A percentile compares a stretch with the other conserved stretches of the same genome.
These are phyloP conservation scores for Phlebopus sp. DNA, from an alignment of 1,284 basidiomycete species.

Conservation along the genomic window DNA sequence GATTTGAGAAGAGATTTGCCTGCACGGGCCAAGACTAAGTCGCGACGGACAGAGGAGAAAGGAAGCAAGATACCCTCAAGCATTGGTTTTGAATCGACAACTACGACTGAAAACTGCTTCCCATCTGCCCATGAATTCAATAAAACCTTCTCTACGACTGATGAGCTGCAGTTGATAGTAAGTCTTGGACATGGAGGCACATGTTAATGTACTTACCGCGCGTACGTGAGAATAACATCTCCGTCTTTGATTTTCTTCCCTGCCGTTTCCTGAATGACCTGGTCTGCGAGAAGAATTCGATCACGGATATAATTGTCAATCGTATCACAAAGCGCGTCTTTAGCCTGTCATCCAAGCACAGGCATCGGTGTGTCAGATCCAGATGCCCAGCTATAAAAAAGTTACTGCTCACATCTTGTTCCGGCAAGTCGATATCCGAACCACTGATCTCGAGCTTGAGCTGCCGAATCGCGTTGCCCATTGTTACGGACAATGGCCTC, in stretches of 20 bases:
- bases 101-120: slow-evolving; percentile 83
- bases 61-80: slow-evolving; percentile 67
- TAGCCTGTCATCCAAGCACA: slow-evolving; percentile 58
- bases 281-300: slow-evolving; percentile 89
- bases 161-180: slow-evolving; percentile 59
- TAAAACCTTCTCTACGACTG: slow-evolving; percentile 89
- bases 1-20: slow-evolving; percentile 79
- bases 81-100: slow-evolving; percentile 93
- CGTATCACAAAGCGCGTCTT: slow-evolving; percentile 77
- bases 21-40: slow-evolving; percentile 29
- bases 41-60: background rate
- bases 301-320: slow-evolving; percentile 96
- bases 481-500: slow-evolving; percentile 90
- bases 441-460: slow-evolving; percentile 95
- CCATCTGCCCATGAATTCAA: slow-evolving; percentile 74
- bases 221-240: slow-evolving; percentile 91
- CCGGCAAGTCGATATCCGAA: slow-evolving; percentile 87
- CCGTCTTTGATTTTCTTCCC: slow-evolving; percentile 92
- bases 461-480: slow-evolving; percentile 93
- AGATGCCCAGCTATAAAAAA: background rate
- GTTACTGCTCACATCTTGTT: slow-evolving; percentile 75
- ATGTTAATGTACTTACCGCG: slow-evolving; percentile 53
- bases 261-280: slow-evolving; percentile 89
- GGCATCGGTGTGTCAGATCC: slow-evolving; percentile 2
- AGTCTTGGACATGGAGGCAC: slow-evolving; percentile 1